These are phyloP conservation scores for Escallonia herrerae DNA, from an alignment of 129 eudicot species.

Conservation along the genomic window DNA sequence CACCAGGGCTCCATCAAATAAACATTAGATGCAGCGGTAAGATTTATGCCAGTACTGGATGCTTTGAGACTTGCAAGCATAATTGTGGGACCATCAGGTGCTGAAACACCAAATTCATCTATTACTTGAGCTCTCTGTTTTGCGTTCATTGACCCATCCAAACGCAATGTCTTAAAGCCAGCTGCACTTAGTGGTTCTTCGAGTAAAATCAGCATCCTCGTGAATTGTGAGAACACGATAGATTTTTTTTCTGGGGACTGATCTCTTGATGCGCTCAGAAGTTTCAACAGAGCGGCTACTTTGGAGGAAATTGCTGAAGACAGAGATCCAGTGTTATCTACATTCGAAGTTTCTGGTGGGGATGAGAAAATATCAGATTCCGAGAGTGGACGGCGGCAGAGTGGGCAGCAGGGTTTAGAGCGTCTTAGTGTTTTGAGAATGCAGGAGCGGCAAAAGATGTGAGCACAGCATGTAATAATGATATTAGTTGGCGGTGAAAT, in stretches of 20 bases:
- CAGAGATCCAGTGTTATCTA: constrained; percentile 5
- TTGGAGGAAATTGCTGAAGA: constrained; percentile 50
- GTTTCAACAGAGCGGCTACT: constrained; percentile 48
- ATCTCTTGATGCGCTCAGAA: constrained; percentile 41
- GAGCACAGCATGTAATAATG: constrained; percentile 78
- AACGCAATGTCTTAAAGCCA: constrained; percentile 64
- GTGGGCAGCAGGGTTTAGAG: constrained; percentile 59
- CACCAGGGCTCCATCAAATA: constrained; percentile 99
- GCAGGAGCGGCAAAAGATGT: constrained; percentile 71
- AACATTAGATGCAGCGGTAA: constrained; percentile 70
- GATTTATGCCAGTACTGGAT: constrained; percentile 73
- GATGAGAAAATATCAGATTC: constrained; percentile 66
- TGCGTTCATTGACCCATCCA: constrained; percentile 78
- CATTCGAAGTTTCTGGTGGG: constrained; percentile 51
- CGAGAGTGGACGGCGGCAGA: constrained; percentile 62
- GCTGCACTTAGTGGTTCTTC: constrained; percentile 70
- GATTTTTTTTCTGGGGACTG: constrained; percentile 45
- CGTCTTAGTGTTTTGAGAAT: constrained; percentile 56
- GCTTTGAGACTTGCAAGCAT: constrained; percentile 91
- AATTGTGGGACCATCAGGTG: constrained; percentile 59
- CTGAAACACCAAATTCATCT: constrained; percentile 38
- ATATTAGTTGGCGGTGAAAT: constrained; percentile 69
- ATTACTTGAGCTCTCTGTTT: constrained; percentile 56
- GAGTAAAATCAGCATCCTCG: constrained; percentile 58
- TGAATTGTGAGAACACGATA: constrained; percentile 71